A percentile compares a stretch with the other conserved stretches of the same genome.
phyloP scores from a whole-genome alignment of 2,329 filamentous ascomycete genomes.

The Hymenoscyphus repandus region DNA sequence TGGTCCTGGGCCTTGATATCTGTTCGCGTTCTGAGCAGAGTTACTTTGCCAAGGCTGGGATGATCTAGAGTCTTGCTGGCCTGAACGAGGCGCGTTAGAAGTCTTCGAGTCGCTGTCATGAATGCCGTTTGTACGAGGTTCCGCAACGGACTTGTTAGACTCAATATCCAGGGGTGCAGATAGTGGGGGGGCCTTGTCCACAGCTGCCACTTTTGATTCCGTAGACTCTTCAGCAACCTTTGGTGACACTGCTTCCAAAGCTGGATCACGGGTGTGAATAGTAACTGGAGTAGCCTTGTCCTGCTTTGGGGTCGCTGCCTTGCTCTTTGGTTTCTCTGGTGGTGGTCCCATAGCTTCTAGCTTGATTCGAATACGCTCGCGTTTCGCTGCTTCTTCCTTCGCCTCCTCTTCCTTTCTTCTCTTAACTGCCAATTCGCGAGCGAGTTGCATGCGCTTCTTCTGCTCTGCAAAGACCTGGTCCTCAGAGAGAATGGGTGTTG shows the following conservation, averaged over 20 bases:
- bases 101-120: slow-evolving; percentile 31
- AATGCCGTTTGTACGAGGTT: slow-evolving; percentile 20
- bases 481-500: slow-evolving; percentile 35
- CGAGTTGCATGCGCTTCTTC: slow-evolving; percentile 69
- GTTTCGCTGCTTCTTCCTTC: slow-evolving; percentile 65
- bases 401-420: slow-evolving; percentile 63
- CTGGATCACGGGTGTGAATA: slow-evolving; percentile 25
- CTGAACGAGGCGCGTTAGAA: slow-evolving; percentile 23
- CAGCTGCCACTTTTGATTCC: slow-evolving; percentile 11
- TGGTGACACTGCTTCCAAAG: slow-evolving; percentile 4
- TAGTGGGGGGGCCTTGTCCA: slow-evolving; percentile 5
- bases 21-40: slow-evolving; percentile 35
- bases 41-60: slow-evolving; percentile 30
- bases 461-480: slow-evolving; percentile 55
- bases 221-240: slow-evolving; percentile 7
- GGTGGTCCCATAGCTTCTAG: slow-evolving; percentile 64
- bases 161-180: slow-evolving; percentile 9
- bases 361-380: slow-evolving; percentile 67
- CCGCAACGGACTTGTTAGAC: slow-evolving; percentile 6
- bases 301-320: slow-evolving; percentile 46
- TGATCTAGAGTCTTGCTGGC: slow-evolving; percentile 18
- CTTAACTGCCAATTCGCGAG: slow-evolving; percentile 63
- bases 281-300: slow-evolving; percentile 35
- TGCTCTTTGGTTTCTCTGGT: slow-evolving; percentile 53
- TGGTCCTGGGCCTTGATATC: slow-evolving; percentile 35